Base-by-base conservation (phyloP, 164 flowering plant species). In the Magnolia sinica region DNA sequence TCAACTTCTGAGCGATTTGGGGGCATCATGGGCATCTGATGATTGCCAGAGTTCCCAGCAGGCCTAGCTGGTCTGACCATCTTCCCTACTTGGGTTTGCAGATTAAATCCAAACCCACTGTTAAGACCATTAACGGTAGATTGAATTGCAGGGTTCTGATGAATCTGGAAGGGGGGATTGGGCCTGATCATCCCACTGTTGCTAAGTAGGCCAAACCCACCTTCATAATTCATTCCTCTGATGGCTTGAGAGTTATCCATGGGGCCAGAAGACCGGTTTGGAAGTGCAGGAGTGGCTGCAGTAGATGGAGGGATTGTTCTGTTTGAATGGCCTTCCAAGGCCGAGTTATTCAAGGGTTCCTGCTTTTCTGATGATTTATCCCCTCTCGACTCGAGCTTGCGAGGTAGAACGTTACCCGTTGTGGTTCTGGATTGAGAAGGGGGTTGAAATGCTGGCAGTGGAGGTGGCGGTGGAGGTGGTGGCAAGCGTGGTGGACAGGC, bases 21-120 rank as follows among this genome's bases (percentile, higher is more conserved):
- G 6, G 72, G 65, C 37, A 50, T 74, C 8, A 77, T n/a, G n/a
- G 77, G 63, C 49, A 51, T 66, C 71, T 27, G 78, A 64, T 71
- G 80, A 55, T 67, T 67, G 3, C 67, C 16, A 27, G 50, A 70
- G 70, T n/a, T 79, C 23, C 80, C 81, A 19, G 19, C 31, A 16
- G 75, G 75, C 24, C 71, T 77, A 19, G 19, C 31, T 16, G 75
- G 75, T 31, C 71, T 77, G 0, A 20, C 71, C 49, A 68, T 13
- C 61, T 77, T 77, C 50, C 83, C 80, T 69, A 74, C 73, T 71
- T 82, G 87, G 64, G 85, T 55, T 8, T 79, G 37, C 61, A 49
- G 22, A 58, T 75, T 77, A 65, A 64, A 63, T 29, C 81, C 80
- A 55, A 69, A 74, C 18, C 84, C 83, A 64, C 83, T 69, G 71